phyloP scores from a whole-genome alignment of 331 rosid species.

The Acacia concinna region DNA sequence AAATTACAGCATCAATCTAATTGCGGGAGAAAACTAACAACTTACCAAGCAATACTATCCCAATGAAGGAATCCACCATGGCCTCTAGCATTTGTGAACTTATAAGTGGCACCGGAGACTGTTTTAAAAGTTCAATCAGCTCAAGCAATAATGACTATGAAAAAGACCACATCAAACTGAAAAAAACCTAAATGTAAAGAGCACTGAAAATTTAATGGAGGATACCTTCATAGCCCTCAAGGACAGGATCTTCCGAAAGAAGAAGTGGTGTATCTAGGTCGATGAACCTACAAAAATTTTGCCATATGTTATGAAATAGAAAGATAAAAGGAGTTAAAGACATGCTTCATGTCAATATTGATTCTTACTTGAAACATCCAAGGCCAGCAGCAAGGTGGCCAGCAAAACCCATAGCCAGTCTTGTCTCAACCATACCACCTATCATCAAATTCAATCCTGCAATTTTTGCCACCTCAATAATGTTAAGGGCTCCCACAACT shows the following conservation, averaged over 20 bases:
- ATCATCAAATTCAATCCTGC: slow-evolving; percentile 79
- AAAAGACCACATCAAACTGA: not conserved
- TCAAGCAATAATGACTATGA: not conserved
- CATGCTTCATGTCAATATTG: not conserved
- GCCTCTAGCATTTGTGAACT: slow-evolving; percentile 80
- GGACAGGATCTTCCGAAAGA: slow-evolving; percentile 87
- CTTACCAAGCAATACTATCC: slow-evolving; percentile 74
- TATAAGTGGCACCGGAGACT: slow-evolving; percentile 76
- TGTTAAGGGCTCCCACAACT: slow-evolving; percentile 40
- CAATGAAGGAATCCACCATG: slow-evolving; percentile 98
- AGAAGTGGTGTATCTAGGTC: slow-evolving; percentile 89
- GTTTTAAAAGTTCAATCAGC: slow-evolving; percentile 29
- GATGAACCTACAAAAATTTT: slow-evolving; percentile 51
- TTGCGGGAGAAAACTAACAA: not conserved
- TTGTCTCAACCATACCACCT: slow-evolving; percentile 98
- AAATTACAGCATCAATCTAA: not conserved
- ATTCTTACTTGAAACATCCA: slow-evolving; percentile 52
- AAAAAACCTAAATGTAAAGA: slow-evolving; percentile 11
- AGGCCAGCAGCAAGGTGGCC: slow-evolving; percentile 98
- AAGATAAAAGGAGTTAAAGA: not conserved
- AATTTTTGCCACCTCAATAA: slow-evolving; percentile 41
- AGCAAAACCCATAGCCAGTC: slow-evolving; percentile 96
- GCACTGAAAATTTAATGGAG: not conserved
- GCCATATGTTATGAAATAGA: not conserved
- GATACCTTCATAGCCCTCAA: slow-evolving; percentile 88